Conservation (phyloP, 2,329 filamentous ascomycete genomes). For the Beauveria sp. region DNA sequence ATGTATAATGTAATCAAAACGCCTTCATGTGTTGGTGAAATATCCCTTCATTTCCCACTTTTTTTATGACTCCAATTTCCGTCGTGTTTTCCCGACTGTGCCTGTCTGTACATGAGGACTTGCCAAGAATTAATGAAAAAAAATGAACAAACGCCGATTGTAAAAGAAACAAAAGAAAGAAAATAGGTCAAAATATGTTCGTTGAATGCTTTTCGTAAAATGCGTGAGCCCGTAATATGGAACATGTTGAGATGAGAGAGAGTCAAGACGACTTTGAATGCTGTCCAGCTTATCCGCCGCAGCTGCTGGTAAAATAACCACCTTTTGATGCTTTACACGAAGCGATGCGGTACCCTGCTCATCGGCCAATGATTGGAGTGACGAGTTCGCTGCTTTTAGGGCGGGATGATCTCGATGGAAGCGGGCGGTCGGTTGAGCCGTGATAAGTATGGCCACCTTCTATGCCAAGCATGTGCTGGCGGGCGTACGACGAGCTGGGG, state of each 20-base stretch:
- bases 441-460: conserved; percentile 38
- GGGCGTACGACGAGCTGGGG: conserved; percentile 45
- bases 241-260: not conserved
- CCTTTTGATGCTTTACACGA: not conserved
- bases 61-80: conserved; percentile 6
- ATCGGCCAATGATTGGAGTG: conserved; percentile 50
- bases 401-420: conserved; percentile 50
- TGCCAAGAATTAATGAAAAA: not conserved
- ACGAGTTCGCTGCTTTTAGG: conserved; percentile 58
- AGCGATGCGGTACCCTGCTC: conserved; percentile 6
- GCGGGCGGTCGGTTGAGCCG: conserved; percentile 42
- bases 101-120: not conserved
- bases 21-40: conserved; percentile 3
- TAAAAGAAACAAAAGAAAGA: not conserved
- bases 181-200: conserved; percentile 1
- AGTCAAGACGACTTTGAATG: not conserved
- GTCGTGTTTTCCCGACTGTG: not conserved
- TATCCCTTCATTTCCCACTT: conserved; percentile 2
- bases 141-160: not conserved
- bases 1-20: not conserved
- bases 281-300: not conserved
- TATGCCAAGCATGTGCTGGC: conserved; percentile 37
- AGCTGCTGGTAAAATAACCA: not conserved
- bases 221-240: not conserved
- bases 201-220: conserved; percentile 8